A percentile compares a stretch with the other conserved stretches of the same genome.
These are phyloP conservation scores for Bathelium albidoporum DNA, from an alignment of 495 filamentous ascomycete genomes.

Conservation along the genomic window DNA sequence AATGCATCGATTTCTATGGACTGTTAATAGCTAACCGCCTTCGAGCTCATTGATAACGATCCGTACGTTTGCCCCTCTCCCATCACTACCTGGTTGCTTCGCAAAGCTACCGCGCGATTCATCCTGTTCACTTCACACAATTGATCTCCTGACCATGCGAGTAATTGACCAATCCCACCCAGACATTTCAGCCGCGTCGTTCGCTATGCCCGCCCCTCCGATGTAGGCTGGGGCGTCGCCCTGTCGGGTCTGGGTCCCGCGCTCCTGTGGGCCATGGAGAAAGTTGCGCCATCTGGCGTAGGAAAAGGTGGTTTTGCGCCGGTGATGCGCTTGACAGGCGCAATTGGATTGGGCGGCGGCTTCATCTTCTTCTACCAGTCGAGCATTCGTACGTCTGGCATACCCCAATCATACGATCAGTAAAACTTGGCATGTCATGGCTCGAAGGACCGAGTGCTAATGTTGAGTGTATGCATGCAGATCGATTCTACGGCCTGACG, in stretches of 20 bases:
- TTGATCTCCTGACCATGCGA: background rate
- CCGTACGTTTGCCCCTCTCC: conserved; percentile 53
- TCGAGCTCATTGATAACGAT: conserved; percentile 92
- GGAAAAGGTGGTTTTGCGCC: conserved; percentile 69
- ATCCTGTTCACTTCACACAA: background rate
- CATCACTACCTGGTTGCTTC: conserved; percentile 9
- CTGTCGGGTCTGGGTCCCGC: conserved; percentile 59
- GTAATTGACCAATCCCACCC: conserved; percentile 17
- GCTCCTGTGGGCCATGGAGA: conserved; percentile 68
- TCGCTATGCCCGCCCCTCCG: conserved; percentile 69
- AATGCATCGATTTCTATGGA: background rate
- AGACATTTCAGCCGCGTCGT: conserved; percentile 88
- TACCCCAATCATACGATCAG: too few relatives aligned
- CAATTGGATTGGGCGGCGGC: conserved; percentile 61
- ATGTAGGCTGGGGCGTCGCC: conserved; percentile 62
- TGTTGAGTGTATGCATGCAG: conserved; percentile 9
- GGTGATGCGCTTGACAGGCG: conserved; percentile 66
- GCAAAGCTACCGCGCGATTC: background rate
- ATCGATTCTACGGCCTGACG: conserved; percentile 83
- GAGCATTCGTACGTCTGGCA: conserved; percentile 51
- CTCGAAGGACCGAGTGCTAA: conserved; percentile 11
- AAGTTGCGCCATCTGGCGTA: conserved; percentile 67
- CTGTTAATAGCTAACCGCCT: conserved; percentile 17
- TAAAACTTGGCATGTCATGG: too few relatives aligned
- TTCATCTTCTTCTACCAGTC: conserved; percentile 72